A percentile compares a stretch with the other conserved stretches of the same genome.
These are phyloP conservation scores for Talaromyces stipitatus DNA, from an alignment of 495 filamentous ascomycete genomes.

Conservation along the genomic window DNA sequence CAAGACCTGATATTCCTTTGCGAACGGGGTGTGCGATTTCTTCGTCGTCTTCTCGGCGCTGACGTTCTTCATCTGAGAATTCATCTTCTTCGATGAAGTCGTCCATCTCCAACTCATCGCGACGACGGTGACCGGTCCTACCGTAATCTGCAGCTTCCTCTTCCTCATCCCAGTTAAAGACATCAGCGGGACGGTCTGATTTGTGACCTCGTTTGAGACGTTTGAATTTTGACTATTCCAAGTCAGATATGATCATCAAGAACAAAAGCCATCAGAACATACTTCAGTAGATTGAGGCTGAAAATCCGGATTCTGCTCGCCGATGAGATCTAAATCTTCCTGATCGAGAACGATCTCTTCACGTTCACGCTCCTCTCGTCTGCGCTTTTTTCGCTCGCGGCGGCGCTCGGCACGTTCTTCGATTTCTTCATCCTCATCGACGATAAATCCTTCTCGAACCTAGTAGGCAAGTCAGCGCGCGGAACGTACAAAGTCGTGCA, in stretches of 20 bases:
- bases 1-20: conserved; percentile 49
- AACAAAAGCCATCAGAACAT: conserved; percentile 12
- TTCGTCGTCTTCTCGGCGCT: conserved; percentile 72
- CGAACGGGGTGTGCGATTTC: conserved; percentile 72
- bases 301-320: conserved; percentile 62
- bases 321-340: conserved; percentile 93
- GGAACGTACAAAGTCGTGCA: background rate
- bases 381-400: conserved; percentile 60
- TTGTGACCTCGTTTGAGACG: conserved; percentile 88
- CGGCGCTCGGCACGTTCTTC: conserved; percentile 56
- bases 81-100: conserved; percentile 97
- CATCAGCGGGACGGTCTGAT: conserved; percentile 65
- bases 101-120: conserved; percentile 77
- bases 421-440: conserved; percentile 83
- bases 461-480: conserved; percentile 21
- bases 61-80: conserved; percentile 76
- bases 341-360: conserved; percentile 89
- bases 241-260: background rate
- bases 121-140: conserved; percentile 36
- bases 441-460: conserved; percentile 92
- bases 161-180: conserved; percentile 90
- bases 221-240: conserved; percentile 76
- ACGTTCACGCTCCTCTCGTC: conserved; percentile 63
- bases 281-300: conserved; percentile 61
- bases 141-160: conserved; percentile 60